These are phyloP conservation scores for Salicornia ramosissima DNA, from an alignment of 148 eudicot genomes.

Conservation along the genomic window DNA sequence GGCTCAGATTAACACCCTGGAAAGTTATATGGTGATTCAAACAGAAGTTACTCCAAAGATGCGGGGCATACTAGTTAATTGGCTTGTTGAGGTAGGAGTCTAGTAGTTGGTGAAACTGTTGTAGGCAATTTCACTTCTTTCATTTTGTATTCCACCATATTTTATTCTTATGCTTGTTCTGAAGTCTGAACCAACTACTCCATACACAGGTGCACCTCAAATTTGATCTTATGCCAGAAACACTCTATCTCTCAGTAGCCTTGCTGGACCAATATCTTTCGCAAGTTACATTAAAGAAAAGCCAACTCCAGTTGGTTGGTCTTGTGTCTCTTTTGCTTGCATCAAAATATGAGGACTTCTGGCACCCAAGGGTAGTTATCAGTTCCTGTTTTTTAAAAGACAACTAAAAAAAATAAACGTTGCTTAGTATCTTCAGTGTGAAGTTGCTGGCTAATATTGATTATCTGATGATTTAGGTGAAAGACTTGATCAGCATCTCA, in stretches of 20 bases:
- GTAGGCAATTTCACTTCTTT: neutral
- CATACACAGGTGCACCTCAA: conserved; percentile 63
- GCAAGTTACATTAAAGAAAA: conserved; percentile 48
- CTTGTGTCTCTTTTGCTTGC: conserved; percentile 84
- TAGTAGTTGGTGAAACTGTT: neutral
- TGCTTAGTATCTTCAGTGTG: conserved; percentile 4
- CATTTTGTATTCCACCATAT: too few relatives aligned
- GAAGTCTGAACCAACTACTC: conserved; percentile 10
- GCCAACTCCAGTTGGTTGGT: conserved; percentile 80
- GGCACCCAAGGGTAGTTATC: conserved; percentile 82
- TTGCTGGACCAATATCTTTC: conserved; percentile 72
- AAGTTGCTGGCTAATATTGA: conserved; percentile 9
- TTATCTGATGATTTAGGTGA: conserved; percentile 41
- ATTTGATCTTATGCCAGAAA: conserved; percentile 87
- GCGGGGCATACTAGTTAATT: conserved; percentile 83
- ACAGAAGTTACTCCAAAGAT: conserved; percentile 69
- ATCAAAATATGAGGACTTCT: conserved; percentile 92
- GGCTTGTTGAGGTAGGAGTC: conserved; percentile 76
- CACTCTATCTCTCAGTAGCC: conserved; percentile 77
- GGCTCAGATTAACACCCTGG: conserved; percentile 48
- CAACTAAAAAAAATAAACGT: too few relatives aligned
- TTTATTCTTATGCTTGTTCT: neutral
- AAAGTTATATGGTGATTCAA: conserved; percentile 63
- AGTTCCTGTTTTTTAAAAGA: conserved; percentile 15
- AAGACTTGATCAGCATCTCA: conserved; percentile 77